These are phyloP conservation scores for Piper longum DNA, from an alignment of 164 flowering plant species.

Conservation along the genomic window DNA sequence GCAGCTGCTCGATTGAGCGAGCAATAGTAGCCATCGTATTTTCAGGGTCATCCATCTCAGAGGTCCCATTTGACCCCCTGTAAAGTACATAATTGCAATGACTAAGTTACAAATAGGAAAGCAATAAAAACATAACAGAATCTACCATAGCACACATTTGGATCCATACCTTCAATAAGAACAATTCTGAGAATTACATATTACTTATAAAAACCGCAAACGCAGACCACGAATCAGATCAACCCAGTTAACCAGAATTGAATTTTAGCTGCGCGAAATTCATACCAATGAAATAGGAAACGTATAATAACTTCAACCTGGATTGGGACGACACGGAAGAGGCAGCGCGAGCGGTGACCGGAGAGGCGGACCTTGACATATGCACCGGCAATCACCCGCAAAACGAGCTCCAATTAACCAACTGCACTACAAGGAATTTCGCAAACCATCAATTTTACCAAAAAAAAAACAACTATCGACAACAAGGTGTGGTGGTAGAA, in stretches of 20 bases:
- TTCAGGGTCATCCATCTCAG: slow-evolving; percentile 55
- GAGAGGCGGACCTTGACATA: slow-evolving; percentile 48
- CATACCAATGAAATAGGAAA: neutral
- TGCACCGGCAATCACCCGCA: slow-evolving; percentile 8
- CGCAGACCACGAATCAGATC: neutral
- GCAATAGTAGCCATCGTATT: slow-evolving; percentile 59
- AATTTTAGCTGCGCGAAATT: neutral
- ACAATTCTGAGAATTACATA: slow-evolving; percentile 1
- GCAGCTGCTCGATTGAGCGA: slow-evolving; percentile 68
- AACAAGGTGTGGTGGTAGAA: neutral
- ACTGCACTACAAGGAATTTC: neutral
- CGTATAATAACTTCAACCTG: neutral
- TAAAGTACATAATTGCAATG: neutral
- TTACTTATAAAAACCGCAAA: neutral
- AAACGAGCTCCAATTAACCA: neutral
- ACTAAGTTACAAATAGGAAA: neutral
- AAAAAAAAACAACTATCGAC: neutral
- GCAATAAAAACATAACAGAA: no score
- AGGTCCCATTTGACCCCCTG: slow-evolving; percentile 55
- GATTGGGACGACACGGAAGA: slow-evolving; percentile 19
- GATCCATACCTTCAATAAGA: neutral
- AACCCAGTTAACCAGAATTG: neutral
- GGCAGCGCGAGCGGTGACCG: slow-evolving; percentile 14
- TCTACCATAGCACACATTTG: neutral
- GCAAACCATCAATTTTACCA: neutral